Percentiles rank a stretch among this genome's conserved stretches.
These are phyloP conservation scores for Sporisorium sorghi DNA, from an alignment of 1,284 basidiomycete species.

Conservation along the genomic window DNA sequence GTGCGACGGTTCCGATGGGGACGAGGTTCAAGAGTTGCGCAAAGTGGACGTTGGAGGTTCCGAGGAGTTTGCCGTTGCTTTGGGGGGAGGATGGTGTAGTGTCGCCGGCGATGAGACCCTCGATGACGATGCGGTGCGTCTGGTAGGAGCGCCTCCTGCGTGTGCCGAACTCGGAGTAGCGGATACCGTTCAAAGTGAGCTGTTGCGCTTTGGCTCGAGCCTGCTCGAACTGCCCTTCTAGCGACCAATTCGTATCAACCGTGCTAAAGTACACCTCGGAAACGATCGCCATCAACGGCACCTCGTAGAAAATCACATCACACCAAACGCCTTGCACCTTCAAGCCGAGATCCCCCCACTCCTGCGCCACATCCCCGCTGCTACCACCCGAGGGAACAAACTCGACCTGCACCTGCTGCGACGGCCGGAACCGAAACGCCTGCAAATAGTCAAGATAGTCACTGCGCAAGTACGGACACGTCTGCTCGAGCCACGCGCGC, in stretches of 20 bases:
- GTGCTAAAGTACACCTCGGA: constrained; percentile 80
- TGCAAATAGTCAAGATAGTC: constrained; percentile 83
- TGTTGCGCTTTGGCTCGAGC: constrained; percentile 77
- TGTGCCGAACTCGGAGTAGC: constrained; percentile 93
- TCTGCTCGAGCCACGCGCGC: constrained; percentile 76
- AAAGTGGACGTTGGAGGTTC: constrained; percentile 65
- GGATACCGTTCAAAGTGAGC: constrained; percentile 79
- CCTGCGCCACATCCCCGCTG: constrained; percentile 64
- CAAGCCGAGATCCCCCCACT: constrained; percentile 79
- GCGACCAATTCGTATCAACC: constrained; percentile 83
- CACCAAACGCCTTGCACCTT: constrained; percentile 82
- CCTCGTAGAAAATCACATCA: constrained; percentile 95
- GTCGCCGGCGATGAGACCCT: constrained; percentile 77
- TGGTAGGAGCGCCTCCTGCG: constrained; percentile 83
- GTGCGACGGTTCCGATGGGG: constrained; percentile 66
- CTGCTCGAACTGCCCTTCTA: constrained; percentile 81
- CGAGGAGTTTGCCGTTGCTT: constrained; percentile 75
- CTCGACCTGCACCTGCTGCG: constrained; percentile 78
- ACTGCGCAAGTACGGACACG: constrained; percentile 81
- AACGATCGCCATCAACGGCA: constrained; percentile 89
- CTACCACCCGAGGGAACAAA: constrained; percentile 73
- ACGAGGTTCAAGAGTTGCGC: constrained; percentile 56
- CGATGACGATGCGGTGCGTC: constrained; percentile 83
- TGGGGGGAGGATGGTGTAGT: constrained; percentile 5
- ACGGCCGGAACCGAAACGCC: constrained; percentile 80